phyloP scores from a whole-genome alignment of 2,329 filamentous ascomycete genomes.

The Colletotrichum melonis region DNA sequence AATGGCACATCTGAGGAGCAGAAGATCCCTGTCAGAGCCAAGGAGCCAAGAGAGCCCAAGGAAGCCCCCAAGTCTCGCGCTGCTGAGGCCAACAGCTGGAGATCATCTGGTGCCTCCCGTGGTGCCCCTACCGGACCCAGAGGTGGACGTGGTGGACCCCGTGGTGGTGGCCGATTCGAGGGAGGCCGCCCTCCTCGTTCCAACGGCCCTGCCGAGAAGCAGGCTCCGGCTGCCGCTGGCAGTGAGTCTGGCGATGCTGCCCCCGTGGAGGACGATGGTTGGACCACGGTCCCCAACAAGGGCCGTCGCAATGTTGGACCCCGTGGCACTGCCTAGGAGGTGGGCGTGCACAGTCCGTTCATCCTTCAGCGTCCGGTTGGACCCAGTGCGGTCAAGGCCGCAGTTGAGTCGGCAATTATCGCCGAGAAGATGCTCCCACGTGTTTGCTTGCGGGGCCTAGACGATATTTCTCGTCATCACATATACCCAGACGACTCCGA shows the following conservation, averaged over 20 bases:
- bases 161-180: constrained; percentile 57
- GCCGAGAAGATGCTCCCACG: constrained; percentile 29
- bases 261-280: constrained; percentile 69
- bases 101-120: constrained; percentile 62
- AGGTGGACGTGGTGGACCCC: constrained; percentile 33
- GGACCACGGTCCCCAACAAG: constrained; percentile 65
- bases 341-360: constrained; percentile 16
- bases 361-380: constrained; percentile 32
- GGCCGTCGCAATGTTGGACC: constrained; percentile 37
- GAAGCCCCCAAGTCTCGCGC: constrained; percentile 65
- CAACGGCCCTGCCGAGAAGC: constrained; percentile 56
- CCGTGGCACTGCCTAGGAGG: constrained; percentile 32
- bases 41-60: constrained; percentile 53
- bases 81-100: constrained; percentile 70
- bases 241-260: constrained; percentile 42
- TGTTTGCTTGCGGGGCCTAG: constrained; percentile 27
- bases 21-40: constrained; percentile 54
- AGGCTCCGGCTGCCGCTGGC: constrained; percentile 48
- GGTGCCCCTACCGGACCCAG: constrained; percentile 56
- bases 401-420: constrained; percentile 24
- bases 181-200: constrained; percentile 59
- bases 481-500: constrained; percentile 35
- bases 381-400: constrained; percentile 21
- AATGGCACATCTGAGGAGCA: constrained; percentile 57
- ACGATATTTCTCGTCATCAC: constrained; percentile 34